These are phyloP conservation scores for Kazachstania sp. DNA, from an alignment of 1,139 yeast genomes.

Conservation along the genomic window DNA sequence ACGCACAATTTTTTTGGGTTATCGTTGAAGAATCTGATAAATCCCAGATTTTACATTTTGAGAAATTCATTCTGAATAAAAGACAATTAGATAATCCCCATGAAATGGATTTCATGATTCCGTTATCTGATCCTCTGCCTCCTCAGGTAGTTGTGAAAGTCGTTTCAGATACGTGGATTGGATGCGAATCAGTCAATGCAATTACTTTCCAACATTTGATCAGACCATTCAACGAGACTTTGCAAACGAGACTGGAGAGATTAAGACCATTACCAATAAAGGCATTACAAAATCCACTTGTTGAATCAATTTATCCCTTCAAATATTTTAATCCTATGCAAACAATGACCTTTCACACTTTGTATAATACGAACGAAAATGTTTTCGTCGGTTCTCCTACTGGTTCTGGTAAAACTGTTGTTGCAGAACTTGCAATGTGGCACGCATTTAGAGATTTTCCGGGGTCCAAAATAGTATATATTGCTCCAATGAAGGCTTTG, in stretches of 20 bases:
- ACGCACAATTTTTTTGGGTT: conserved; percentile 84
- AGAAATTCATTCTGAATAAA: conserved; percentile 61
- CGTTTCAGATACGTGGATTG: conserved; percentile 82
- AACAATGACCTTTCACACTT: conserved; percentile 88
- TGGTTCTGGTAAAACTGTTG: conserved; percentile 97
- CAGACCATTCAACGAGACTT: conserved; percentile 78
- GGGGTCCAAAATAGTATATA: conserved; percentile 78
- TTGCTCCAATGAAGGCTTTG: conserved; percentile 98
- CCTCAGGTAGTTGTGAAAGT: conserved; percentile 76
- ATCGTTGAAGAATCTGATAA: conserved; percentile 81
- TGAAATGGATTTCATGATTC: conserved; percentile 87
- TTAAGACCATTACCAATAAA: conserved; percentile 79
- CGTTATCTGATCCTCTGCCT: conserved; percentile 79
- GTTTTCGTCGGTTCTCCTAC: conserved; percentile 97
- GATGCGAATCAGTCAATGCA: conserved; percentile 68
- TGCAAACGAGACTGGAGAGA: conserved; percentile 69
- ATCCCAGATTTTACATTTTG: conserved; percentile 69
- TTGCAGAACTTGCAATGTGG: conserved; percentile 96
- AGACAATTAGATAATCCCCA: conserved; percentile 51
- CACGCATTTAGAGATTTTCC: conserved; percentile 80
- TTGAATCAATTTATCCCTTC: conserved; percentile 73
- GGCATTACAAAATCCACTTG: conserved; percentile 61
- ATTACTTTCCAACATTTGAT: conserved; percentile 87
- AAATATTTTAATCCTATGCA: conserved; percentile 96
- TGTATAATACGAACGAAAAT: conserved; percentile 70